Base-by-base conservation (phyloP, 2,329 filamentous ascomycete species). In the Botrytis galanthina region DNA sequence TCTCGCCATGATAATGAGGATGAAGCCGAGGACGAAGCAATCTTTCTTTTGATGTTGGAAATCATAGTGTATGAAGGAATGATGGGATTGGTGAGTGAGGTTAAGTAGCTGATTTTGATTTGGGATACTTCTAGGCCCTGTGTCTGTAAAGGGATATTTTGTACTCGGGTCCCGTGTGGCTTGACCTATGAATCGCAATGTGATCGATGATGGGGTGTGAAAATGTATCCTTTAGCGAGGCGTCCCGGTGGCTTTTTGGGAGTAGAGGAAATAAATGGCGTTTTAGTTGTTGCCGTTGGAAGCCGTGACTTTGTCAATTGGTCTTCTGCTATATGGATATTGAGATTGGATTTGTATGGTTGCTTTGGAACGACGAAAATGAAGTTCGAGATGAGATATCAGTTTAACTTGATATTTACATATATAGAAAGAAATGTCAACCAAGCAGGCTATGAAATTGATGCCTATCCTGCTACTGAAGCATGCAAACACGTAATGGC, bases 211-310 rank as follows among this genome's bases (percentile, higher is more conserved):
- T 29, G 57, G 37, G 35, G 48, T 32, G n/a, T 42, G 48, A 42
- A 59, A 57, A 69, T 29, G 37, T 37, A 69, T 51, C 35, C 66
- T 59, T 69, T 69, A 69, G 66, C 66, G 35, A 69, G 66, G 66
- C 48, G 66, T 69, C 39, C 57, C 37, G 66, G 37, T 42, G 35
- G 66, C 22, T 32, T 57, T 32, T 32, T 26, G n/a, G n/a, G 37
- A 18, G 48, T 42, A 14, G 37, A 32, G 48, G 46, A 29, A 5
- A 14, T 32, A 9, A 29, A 69, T 44, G 66, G 66, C 48, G 66
- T 57, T 57, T 59, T 57, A 29, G 1, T 42, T 48, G 6, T 35
- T 46, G 18, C 22, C 12, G 3, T 57, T 22, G 16, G 32, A 68
- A 54, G 16, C 51, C 26, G 26, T 68, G 14, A 54, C 8, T 42